Evolutionary conservation across 139 green algal species (phyloP), one percentile per base, ranked within the genome.

Genomic region (Chlamydomonas applanata): DNA sequence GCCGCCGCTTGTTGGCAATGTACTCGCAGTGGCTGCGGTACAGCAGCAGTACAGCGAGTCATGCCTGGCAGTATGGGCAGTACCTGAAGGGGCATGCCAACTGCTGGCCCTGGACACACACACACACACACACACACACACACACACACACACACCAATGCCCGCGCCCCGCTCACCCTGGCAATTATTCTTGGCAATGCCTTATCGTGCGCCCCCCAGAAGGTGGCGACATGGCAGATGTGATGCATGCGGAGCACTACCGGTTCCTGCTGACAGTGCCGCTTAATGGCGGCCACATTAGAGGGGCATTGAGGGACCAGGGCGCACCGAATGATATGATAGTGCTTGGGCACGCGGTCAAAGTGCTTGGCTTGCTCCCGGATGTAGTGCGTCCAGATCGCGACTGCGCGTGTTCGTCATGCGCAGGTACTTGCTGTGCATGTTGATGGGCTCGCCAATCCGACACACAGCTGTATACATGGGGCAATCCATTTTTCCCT

Each of bases 321-420:
- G 24, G 32, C 75, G 44, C 73, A 88, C 83, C 84, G 56, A 67
- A 85, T 86, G 2, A 54, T 16, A n/a, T 77, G 74, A 35, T 77
- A 36, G 60, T 84, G 62, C 34, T 86, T 85, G 4, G 69, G 69
- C 63, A 81, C 73, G 24, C 52, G 32, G 65, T 81, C 32, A 46
- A 86, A 86, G 56, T 82, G 66, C n/a, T 53, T 30, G 29, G 72
- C 56, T 36, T 83, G 67, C 60, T 83, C 76, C 29, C 81, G 63
- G 2, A 89, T 82, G 24, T 76, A 73, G 14, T 86, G 72, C 24
- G 85, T 89, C 81, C 79, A 79, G 36, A 87, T 1, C 0, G 85
- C 85, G 19, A 89, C 85, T 84, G 75, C 56, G 77, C 3, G 20
- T 49, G n/a, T n/a, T n/a, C n/a, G n/a, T n/a, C n/a, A n/a, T n/a